A percentile compares a stretch with the other conserved stretches of the same genome.
phyloP scores from a whole-genome alignment of 352 stramenopile species.

The Phytophthora macrochlamydospora region DNA sequence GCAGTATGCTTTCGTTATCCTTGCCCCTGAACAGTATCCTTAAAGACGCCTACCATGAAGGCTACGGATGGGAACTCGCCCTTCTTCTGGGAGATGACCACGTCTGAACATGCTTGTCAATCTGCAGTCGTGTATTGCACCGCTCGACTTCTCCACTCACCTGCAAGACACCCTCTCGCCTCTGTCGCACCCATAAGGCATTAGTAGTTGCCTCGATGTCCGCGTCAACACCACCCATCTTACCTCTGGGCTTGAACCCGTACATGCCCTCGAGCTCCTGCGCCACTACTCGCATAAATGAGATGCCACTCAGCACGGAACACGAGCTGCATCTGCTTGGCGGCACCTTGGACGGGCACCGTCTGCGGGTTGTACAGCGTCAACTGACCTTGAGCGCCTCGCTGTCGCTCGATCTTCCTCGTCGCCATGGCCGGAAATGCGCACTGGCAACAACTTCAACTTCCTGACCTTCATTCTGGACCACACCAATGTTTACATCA shows the following conservation, averaged over 20 bases:
- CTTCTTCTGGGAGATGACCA: constrained; percentile 83
- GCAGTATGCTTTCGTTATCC: constrained; percentile 1
- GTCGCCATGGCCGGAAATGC: constrained; percentile 12
- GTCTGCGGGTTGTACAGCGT: constrained; percentile 62
- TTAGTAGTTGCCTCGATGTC: not conserved
- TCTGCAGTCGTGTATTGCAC: not conserved
- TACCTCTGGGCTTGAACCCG: constrained; percentile 59
- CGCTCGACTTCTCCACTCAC: constrained; percentile 21
- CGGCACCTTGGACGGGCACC: constrained; percentile 52
- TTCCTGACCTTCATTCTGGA: constrained; percentile 30
- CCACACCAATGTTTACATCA: constrained; percentile 11
- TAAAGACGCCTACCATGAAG: constrained; percentile 52
- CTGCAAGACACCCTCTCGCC: constrained; percentile 58
- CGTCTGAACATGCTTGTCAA: constrained; percentile 39
- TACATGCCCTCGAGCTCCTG: constrained; percentile 61
- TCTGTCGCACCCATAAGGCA: constrained; percentile 23
- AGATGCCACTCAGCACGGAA: not conserved
- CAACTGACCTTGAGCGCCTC: constrained; percentile 51
- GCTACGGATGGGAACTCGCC: constrained; percentile 67
- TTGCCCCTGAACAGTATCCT: not conserved
- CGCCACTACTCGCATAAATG: constrained; percentile 33
- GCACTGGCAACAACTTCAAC: constrained; percentile 42
- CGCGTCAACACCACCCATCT: not conserved
- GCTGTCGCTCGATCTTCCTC: constrained; percentile 46
- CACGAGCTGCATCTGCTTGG: not conserved